These are phyloP conservation scores for Triangularia verruculosa DNA, from an alignment of 2,329 filamentous ascomycete genomes.

Conservation along the genomic window DNA sequence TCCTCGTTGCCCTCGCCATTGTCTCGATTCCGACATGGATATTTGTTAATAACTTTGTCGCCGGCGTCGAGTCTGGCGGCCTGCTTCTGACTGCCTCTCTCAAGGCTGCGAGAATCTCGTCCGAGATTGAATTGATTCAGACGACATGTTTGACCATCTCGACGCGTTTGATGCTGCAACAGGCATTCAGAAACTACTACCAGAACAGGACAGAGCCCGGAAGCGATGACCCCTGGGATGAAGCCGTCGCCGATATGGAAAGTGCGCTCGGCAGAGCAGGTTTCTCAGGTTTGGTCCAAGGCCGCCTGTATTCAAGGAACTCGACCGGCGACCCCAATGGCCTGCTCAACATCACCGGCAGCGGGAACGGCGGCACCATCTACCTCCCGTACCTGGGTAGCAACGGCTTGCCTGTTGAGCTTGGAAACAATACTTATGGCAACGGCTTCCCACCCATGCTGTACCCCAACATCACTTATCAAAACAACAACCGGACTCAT, in stretches of 20 bases:
- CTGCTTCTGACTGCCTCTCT: slow-evolving; percentile 79
- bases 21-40: slow-evolving; percentile 74
- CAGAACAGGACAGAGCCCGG: slow-evolving; percentile 43
- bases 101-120: slow-evolving; percentile 77
- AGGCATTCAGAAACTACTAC: slow-evolving; percentile 51
- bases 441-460: slow-evolving; percentile 69
- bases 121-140: slow-evolving; percentile 75
- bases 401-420: slow-evolving; percentile 55
- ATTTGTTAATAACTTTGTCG: slow-evolving; percentile 54
- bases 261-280: slow-evolving; percentile 65
- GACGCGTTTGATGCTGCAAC: slow-evolving; percentile 61
- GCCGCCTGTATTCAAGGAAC: slow-evolving; percentile 69
- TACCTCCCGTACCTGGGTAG: slow-evolving; percentile 58
- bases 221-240: slow-evolving; percentile 51
- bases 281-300: slow-evolving; percentile 62
- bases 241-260: slow-evolving; percentile 61
- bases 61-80: slow-evolving; percentile 53
- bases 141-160: slow-evolving; percentile 70
- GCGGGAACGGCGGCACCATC: slow-evolving; percentile 47
- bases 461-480: slow-evolving; percentile 77
- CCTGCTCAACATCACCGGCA: slow-evolving; percentile 63
- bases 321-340: slow-evolving; percentile 53
- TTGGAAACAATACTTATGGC: slow-evolving; percentile 53
- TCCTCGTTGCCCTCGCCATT: slow-evolving; percentile 71
- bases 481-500: slow-evolving; percentile 42